phyloP scores from a whole-genome alignment of 768 basidiomycete genomes.

The Sporobolomyces roseus region DNA sequence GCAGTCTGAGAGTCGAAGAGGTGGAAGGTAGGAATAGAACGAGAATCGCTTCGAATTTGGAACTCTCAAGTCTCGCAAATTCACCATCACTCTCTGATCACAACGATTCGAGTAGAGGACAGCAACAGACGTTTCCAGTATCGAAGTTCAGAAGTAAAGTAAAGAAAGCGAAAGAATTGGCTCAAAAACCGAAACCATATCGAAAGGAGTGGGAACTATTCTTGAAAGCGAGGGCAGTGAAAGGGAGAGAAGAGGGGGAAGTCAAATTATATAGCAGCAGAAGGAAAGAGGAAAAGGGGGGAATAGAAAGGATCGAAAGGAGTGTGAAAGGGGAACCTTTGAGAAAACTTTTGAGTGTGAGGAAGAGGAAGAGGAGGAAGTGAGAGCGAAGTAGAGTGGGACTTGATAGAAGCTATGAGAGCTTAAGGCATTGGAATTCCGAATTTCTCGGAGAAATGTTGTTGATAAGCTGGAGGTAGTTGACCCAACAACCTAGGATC shows the following conservation, averaged over 20 bases:
- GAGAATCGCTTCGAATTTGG: too few relatives aligned
- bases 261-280: neutral
- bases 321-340: neutral
- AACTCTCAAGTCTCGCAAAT: too few relatives aligned
- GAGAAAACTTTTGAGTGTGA: neutral
- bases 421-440: constrained; percentile 14
- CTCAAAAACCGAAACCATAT: too few relatives aligned
- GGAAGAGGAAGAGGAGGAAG: neutral
- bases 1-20: too few relatives aligned
- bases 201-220: too few relatives aligned
- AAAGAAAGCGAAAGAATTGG: too few relatives aligned
- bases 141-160: too few relatives aligned
- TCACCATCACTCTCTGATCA: too few relatives aligned
- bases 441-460: constrained; percentile 13
- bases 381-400: neutral
- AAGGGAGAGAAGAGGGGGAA: neutral
- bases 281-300: neutral
- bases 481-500: constrained; percentile 16
- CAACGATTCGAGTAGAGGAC: too few relatives aligned
- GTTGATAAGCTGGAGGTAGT: constrained; percentile 19
- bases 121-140: too few relatives aligned
- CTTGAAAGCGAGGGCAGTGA: neutral
- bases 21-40: too few relatives aligned
- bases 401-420: neutral
- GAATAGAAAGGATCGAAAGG: neutral